phyloP scores from a whole-genome alignment of 495 filamentous ascomycete species.

The Penicillium manginii region DNA sequence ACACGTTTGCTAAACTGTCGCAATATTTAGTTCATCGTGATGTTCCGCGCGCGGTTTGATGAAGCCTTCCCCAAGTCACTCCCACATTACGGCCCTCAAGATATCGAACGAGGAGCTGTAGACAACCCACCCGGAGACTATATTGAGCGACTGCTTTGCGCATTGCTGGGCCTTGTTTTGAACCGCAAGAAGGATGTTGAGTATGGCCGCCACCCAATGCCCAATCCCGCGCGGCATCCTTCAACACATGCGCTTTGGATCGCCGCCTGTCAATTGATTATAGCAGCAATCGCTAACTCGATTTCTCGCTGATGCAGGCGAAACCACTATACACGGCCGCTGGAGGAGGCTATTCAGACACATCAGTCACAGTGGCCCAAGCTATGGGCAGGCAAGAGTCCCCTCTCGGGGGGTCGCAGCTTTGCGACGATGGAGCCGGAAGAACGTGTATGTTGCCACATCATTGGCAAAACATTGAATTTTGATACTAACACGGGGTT shows the following conservation, averaged over 20 bases:
- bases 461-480: not conserved
- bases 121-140: slow-evolving; percentile 79
- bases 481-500: slow-evolving; percentile 25
- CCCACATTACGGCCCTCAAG: slow-evolving; percentile 88
- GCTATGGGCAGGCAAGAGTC: slow-evolving; percentile 84
- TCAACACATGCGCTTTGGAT: slow-evolving; percentile 16
- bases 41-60: slow-evolving; percentile 92
- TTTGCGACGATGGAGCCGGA: slow-evolving; percentile 80
- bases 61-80: slow-evolving; percentile 86
- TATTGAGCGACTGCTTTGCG: slow-evolving; percentile 86
- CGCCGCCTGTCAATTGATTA: slow-evolving; percentile 14
- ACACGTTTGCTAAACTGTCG: slow-evolving; percentile 45
- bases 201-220: slow-evolving; percentile 61
- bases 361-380: slow-evolving; percentile 89
- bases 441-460: slow-evolving; percentile 67
- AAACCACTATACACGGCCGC: slow-evolving; percentile 81
- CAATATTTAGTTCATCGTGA: slow-evolving; percentile 84
- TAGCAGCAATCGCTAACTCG: slow-evolving; percentile 18
- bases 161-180: slow-evolving; percentile 80
- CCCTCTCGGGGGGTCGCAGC: slow-evolving; percentile 73
- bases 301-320: slow-evolving; percentile 29
- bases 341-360: slow-evolving; percentile 88
- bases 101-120: slow-evolving; percentile 84
- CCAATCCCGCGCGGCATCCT: slow-evolving; percentile 15
- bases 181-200: slow-evolving; percentile 98